Evolutionary conservation across 129 eudicot genomes (phyloP), one percentile per base, ranked within the genome.

Genomic region (Arctium minus): DNA sequence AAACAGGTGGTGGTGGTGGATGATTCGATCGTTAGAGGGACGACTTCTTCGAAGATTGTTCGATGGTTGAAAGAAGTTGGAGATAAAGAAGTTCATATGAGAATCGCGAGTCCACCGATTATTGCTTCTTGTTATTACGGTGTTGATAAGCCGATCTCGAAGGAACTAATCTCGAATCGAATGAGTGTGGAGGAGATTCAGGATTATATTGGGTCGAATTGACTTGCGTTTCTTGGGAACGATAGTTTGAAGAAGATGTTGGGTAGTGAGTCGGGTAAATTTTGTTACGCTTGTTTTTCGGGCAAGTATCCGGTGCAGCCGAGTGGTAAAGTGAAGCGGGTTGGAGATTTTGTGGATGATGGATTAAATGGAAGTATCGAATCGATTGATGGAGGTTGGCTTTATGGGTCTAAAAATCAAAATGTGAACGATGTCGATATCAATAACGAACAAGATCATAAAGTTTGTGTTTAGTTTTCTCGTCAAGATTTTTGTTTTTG

Each of bases 1-100:
- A 93, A 93, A 73, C 85, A 93, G 67, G 97, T 93, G 32, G 93
- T 91, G 76, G 96, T 93, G 29, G 93, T 93, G 22, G 97, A 93
- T 60, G 97, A 93, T 79, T 93, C 97, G 2, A 91, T 93, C 4
- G 97, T 93, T 13, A 86, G 97, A 62, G 96, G 97, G 8, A 92
- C 97, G 0, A 92, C 97, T 7, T 86, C 93, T 8, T 93, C 92
- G 0, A 93, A 93, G 53, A 93, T 93, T 18, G 97, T 93, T 8
- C 76, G 92, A 62, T 42, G 91, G 86, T 27, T 92, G 10, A 90
- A 87, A 81, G 97, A 92, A 53, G 92, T 93, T 0, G 97, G 97
- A 2, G 97, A 94, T 10, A 92, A 90, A 42, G 97, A 92, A 74
- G 94, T 92, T 6, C 97, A 92, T 33, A 88, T 92, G 97, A 87